Evolutionary conservation across 768 basidiomycete species (phyloP), one percentile per base, ranked within the genome.

Genomic region (Boletus pseudo-olivaceus): DNA sequence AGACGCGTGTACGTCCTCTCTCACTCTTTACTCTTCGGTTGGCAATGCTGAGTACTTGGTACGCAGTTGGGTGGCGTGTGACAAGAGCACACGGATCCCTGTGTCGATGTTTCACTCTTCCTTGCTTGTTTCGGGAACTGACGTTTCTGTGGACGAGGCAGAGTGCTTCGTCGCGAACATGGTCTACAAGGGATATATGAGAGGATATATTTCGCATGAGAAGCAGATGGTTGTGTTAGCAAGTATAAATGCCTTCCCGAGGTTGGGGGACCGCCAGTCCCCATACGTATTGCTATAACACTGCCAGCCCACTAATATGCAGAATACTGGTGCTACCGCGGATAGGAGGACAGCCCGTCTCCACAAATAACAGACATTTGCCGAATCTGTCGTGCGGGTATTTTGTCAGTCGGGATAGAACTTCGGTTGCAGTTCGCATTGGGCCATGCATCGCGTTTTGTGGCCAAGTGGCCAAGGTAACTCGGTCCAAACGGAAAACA

Each of bases 161-260:
- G 94, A 98, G 70, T 97, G 94, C 69, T 80, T 94, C 48, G 83
- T 97, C 8, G 93, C 94, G 29, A 95, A 95, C 67, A 89, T 96
- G 90, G 90, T 98, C 41, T 93, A 88, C 75, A 91, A 87, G 73
- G 90, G 90, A 19, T 91, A 86, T 69, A 87, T 98, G 72, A 82
- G 90, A 47, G 97, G 97, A 9, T 99, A 98, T 71, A 94, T 99
- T 63, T 93, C 93, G 47, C 97, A 99, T 64, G 91, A 90, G 66
- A 90, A 90, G 71, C 89, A 91, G 74, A 92, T 88, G 82, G 92
- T 98, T 5, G 97, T 99, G 6, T 70, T 98, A 42, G 85, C 91
- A 1, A 81, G 82, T 58, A 79, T 76, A 23, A 89, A 87, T 63
- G 82, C 93, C 7, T 98, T 97, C 67, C 93, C 94, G 4, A 78